These are phyloP conservation scores for Fusarium caatingaense DNA, from an alignment of 2,329 filamentous ascomycete genomes.

Conservation along the genomic window DNA sequence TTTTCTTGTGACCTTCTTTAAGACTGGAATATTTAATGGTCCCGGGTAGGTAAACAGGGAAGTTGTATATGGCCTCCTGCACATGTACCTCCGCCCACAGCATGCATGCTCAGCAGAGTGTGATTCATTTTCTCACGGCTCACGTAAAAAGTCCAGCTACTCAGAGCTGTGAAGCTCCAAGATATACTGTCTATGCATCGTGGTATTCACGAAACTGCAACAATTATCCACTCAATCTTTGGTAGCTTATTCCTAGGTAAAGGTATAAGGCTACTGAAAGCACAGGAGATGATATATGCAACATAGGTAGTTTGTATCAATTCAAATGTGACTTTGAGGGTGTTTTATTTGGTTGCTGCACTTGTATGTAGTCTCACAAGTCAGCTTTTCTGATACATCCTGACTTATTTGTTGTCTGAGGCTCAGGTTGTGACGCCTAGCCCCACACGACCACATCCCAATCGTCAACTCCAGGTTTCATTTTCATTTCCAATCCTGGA, in stretches of 20 bases:
- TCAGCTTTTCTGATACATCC: background rate
- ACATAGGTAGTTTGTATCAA: background rate
- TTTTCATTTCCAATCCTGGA: slow-evolving; percentile 45
- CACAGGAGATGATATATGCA: background rate
- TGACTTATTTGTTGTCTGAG: background rate
- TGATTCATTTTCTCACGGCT: background rate
- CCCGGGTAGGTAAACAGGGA: background rate
- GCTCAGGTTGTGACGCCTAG: slow-evolving; percentile 22
- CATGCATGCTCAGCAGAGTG: background rate
- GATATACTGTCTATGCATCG: background rate
- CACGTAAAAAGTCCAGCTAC: background rate
- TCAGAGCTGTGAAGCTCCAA: background rate
- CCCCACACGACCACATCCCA: slow-evolving; percentile 44
- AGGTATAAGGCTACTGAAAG: background rate
- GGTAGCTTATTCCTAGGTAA: background rate
- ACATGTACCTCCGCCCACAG: background rate
- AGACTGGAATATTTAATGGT: background rate
- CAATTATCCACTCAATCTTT: background rate
- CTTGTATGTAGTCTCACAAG: background rate
- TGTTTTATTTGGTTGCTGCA: background rate
- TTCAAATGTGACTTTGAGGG: background rate
- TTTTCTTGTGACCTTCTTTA: background rate
- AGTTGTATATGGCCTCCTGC: background rate
- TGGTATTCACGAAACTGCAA: background rate
- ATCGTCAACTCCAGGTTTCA: slow-evolving; percentile 39